These are phyloP conservation scores for Tylopilus rubrobrunneus DNA, from an alignment of 768 basidiomycete species.

Conservation along the genomic window DNA sequence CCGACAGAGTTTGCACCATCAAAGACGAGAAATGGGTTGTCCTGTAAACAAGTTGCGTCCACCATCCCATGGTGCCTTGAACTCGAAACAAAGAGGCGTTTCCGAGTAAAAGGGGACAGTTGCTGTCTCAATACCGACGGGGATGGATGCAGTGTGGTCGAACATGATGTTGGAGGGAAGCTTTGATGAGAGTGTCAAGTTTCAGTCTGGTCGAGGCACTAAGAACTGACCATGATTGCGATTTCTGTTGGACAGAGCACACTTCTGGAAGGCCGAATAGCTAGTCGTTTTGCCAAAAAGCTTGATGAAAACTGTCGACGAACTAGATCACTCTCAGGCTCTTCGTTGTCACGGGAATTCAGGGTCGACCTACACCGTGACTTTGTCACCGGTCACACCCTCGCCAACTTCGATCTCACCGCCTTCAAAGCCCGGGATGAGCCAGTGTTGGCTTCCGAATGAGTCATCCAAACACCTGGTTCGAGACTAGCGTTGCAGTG, in stretches of 20 bases:
- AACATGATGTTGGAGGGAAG: conserved; percentile 31
- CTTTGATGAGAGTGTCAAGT: not conserved
- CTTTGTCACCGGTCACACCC: too few relatives aligned
- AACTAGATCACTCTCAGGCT: too few relatives aligned
- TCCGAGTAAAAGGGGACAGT: conserved; percentile 29
- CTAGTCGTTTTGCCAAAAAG: not conserved
- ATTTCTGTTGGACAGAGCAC: conserved; percentile 10
- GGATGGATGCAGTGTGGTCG: conserved; percentile 25
- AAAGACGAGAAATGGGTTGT: too few relatives aligned
- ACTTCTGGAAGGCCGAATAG: conserved; percentile 17
- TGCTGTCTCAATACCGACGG: conserved; percentile 5
- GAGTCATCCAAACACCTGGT: too few relatives aligned
- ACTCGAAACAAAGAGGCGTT: conserved; percentile 20
- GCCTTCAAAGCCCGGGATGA: too few relatives aligned
- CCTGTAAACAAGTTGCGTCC: too few relatives aligned
- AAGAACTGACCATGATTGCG: conserved; percentile 9
- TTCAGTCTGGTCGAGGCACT: not conserved
- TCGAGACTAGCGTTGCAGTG: too few relatives aligned
- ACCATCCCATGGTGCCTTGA: not conserved
- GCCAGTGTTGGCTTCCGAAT: too few relatives aligned
- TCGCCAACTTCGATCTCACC: too few relatives aligned
- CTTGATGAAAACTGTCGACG: not conserved
- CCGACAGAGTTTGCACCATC: too few relatives aligned
- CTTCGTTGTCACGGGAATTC: too few relatives aligned
- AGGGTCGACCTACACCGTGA: not conserved